Evolutionary conservation across 768 basidiomycete genomes (phyloP).

Genomic region (Mycena haematopus): DNA sequence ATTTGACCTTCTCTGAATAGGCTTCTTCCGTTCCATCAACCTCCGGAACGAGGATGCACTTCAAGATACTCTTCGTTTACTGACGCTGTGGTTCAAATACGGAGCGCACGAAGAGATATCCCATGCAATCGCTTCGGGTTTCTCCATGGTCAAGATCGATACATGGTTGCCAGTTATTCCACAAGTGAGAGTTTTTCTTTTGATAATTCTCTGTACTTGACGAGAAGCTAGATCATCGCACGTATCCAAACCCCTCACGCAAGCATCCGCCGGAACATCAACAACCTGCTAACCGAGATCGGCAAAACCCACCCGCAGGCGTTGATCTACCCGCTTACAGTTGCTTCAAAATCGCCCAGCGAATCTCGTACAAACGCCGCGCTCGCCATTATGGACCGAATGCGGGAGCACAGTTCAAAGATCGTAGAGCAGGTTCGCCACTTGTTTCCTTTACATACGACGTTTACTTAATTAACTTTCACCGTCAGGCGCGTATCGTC

Average conservation of each 20-base stretch:
- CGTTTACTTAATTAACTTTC: slow-evolving; percentile 10
- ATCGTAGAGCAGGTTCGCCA: slow-evolving; percentile 83
- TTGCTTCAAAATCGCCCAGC: slow-evolving; percentile 96
- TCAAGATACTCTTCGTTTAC: slow-evolving; percentile 90
- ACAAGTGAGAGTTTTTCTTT: slow-evolving; percentile 62
- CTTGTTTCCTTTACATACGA: neutral
- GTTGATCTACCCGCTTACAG: slow-evolving; percentile 92
- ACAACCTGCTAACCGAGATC: slow-evolving; percentile 89
- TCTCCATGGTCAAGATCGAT: slow-evolving; percentile 90
- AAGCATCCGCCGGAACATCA: slow-evolving; percentile 89
- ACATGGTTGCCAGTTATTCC: slow-evolving; percentile 99
- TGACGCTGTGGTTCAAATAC: slow-evolving; percentile 99
- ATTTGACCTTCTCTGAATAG: slow-evolving; percentile 41
- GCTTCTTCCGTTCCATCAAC: slow-evolving; percentile 95
- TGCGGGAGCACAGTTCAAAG: slow-evolving; percentile 87
- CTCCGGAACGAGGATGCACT: slow-evolving; percentile 89
- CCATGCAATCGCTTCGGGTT: slow-evolving; percentile 88
- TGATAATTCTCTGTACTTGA: neutral
- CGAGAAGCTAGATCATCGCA: slow-evolving; percentile 81
- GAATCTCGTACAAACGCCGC: slow-evolving; percentile 85
- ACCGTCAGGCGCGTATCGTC: slow-evolving; percentile 77
- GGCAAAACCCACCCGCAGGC: slow-evolving; percentile 98
- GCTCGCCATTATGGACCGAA: slow-evolving; percentile 87
- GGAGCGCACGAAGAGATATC: slow-evolving; percentile 91
- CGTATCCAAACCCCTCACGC: slow-evolving; percentile 96